A percentile compares a stretch with the other conserved stretches of the same genome.
phyloP scores from a whole-genome alignment of 2,329 filamentous ascomycete genomes.

The Phoma herbarum region DNA sequence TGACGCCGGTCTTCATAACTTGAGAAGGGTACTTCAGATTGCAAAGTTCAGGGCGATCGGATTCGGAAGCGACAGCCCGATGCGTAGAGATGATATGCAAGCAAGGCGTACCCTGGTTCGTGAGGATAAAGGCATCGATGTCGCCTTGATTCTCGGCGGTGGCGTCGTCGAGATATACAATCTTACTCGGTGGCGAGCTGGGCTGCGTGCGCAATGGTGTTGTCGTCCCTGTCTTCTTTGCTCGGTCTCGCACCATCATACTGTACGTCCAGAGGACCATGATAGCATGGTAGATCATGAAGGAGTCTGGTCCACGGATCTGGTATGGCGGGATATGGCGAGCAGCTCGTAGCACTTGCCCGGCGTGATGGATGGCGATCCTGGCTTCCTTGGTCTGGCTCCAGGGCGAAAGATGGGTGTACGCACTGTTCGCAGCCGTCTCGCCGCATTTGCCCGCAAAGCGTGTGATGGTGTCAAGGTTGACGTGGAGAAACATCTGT shows the following conservation, averaged over 20 bases:
- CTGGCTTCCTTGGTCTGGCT: slow-evolving; percentile 30
- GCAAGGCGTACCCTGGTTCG: slow-evolving; percentile 21
- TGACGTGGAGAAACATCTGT: slow-evolving; percentile 69
- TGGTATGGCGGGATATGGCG: slow-evolving; percentile 29
- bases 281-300: slow-evolving; percentile 32
- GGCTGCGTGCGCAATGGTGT: slow-evolving; percentile 12
- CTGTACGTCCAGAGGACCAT: slow-evolving; percentile 41
- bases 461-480: slow-evolving; percentile 67
- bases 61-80: neutral
- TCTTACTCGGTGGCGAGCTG: neutral
- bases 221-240: slow-evolving; percentile 23
- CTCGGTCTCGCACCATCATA: slow-evolving; percentile 32
- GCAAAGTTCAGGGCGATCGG: slow-evolving; percentile 14
- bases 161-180: slow-evolving; percentile 24
- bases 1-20: slow-evolving; percentile 30
- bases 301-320: slow-evolving; percentile 29
- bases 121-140: slow-evolving; percentile 24
- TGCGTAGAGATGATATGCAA: slow-evolving; percentile 16
- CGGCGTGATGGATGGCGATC: slow-evolving; percentile 32
- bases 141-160: slow-evolving; percentile 13
- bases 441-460: slow-evolving; percentile 72
- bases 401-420: slow-evolving; percentile 67
- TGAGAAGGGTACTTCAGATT: slow-evolving; percentile 26
- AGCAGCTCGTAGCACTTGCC: slow-evolving; percentile 28
- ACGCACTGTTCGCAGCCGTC: slow-evolving; percentile 67